These are phyloP conservation scores for Neofusicoccum sp. DNA, from an alignment of 2,329 filamentous ascomycete species.

Conservation along the genomic window DNA sequence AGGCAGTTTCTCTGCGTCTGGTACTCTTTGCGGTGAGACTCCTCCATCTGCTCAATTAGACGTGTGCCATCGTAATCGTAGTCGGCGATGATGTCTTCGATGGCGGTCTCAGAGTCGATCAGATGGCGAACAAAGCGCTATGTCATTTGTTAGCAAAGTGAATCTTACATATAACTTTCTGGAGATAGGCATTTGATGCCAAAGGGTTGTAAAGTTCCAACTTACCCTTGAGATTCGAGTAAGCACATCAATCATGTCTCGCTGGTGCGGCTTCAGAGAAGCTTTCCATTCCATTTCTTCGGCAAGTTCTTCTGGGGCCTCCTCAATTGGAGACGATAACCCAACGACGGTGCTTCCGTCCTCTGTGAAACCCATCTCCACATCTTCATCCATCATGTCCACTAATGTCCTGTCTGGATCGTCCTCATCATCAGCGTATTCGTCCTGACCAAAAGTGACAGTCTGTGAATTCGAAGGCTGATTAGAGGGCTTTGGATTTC, in stretches of 20 bases:
- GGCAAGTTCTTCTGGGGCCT: constrained; percentile 22
- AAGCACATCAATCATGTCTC: constrained; percentile 41
- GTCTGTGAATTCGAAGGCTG: not conserved
- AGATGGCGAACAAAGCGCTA: constrained; percentile 51
- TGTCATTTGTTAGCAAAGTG: not conserved
- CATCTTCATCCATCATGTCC: constrained; percentile 24
- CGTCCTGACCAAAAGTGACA: not conserved
- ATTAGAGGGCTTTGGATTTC: constrained; percentile 2
- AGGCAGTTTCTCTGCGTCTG: not conserved
- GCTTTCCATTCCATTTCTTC: constrained; percentile 44
- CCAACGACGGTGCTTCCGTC: not conserved
- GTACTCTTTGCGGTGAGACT: constrained; percentile 39
- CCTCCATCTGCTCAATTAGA: constrained; percentile 47
- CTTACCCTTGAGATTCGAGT: constrained; percentile 36
- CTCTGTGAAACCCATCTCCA: not conserved
- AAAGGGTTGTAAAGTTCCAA: not conserved
- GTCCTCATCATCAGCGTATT: not conserved
- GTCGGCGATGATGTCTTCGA: constrained; percentile 46
- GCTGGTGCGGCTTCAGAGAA: constrained; percentile 43
- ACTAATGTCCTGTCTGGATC: constrained; percentile 32
- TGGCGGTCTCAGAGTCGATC: constrained; percentile 49
- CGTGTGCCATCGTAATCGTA: constrained; percentile 48
- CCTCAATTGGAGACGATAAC: not conserved
- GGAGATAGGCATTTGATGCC: not conserved
- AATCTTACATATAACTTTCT: not conserved